Evolutionary conservation across 1,284 basidiomycete genomes (phyloP).

Genomic region (Ustanciosporium gigantosporum): DNA sequence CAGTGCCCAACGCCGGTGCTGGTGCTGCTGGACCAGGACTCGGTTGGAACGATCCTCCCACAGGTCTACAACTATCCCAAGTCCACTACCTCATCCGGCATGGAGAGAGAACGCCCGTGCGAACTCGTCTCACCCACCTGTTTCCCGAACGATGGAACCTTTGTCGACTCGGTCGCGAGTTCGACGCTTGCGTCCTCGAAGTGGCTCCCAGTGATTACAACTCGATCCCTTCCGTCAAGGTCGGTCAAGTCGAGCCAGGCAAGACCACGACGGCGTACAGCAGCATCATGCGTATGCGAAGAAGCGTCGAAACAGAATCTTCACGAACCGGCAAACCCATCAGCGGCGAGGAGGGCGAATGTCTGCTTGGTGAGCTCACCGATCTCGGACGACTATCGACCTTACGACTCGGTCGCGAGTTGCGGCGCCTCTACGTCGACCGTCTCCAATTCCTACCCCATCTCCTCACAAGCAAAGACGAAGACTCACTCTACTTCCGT

Average conservation of each 20-base stretch:
- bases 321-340: conserved; percentile 11
- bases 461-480: conserved; percentile 28
- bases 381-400: conserved; percentile 76
- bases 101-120: conserved; percentile 56
- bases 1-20: conserved; percentile 18
- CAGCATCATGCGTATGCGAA: conserved; percentile 33
- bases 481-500: conserved; percentile 58
- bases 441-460: conserved; percentile 64
- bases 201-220: conserved; percentile 6
- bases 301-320: conserved; percentile 38
- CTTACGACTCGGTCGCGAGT: conserved; percentile 68
- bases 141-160: conserved; percentile 54
- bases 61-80: conserved; percentile 44
- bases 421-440: conserved; percentile 73
- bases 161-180: conserved; percentile 51
- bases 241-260: conserved; percentile 16
- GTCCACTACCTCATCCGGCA: conserved; percentile 56
- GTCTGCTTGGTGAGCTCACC: conserved; percentile 75
- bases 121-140: conserved; percentile 47
- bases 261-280: conserved; percentile 20
- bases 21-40: conserved; percentile 38
- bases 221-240: conserved; percentile 19
- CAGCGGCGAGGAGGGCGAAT: conserved; percentile 45
- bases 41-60: conserved; percentile 48
- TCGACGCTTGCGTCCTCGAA: conserved; percentile 46